phyloP scores from a whole-genome alignment of 1,284 basidiomycete genomes.

The Malassezia vespertilionis region DNA sequence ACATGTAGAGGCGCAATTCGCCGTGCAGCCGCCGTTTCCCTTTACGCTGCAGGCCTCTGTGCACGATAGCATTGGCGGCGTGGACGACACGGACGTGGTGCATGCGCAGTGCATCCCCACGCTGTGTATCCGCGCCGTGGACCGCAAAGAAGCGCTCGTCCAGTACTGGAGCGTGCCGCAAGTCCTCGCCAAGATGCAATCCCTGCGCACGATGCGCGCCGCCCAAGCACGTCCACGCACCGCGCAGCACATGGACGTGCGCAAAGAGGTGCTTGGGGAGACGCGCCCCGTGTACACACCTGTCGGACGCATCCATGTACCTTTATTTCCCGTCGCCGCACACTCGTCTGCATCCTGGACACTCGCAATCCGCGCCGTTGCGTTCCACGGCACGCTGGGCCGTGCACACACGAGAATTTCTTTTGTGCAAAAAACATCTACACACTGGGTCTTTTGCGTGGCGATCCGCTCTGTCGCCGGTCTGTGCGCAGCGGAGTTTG shows the following conservation, averaged over 20 bases:
- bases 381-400: neutral
- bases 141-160: neutral
- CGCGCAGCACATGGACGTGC: neutral
- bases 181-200: neutral
- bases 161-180: neutral
- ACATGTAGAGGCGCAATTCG: slow-evolving; percentile 80
- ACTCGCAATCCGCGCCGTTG: neutral
- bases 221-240: neutral
- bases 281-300: neutral
- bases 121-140: slow-evolving; percentile 3
- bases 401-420: neutral
- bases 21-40: slow-evolving; percentile 50
- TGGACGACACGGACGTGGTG: neutral
- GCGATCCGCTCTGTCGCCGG: neutral
- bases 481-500: neutral
- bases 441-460: neutral
- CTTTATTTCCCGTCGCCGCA: neutral
- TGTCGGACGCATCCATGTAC: neutral
- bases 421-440: neutral
- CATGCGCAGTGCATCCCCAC: neutral
- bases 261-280: neutral
- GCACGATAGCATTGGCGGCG: neutral
- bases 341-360: neutral
- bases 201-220: neutral
- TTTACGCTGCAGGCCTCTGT: neutral